phyloP scores from a whole-genome alignment of 768 basidiomycete genomes.

The Pholiota microspora region DNA sequence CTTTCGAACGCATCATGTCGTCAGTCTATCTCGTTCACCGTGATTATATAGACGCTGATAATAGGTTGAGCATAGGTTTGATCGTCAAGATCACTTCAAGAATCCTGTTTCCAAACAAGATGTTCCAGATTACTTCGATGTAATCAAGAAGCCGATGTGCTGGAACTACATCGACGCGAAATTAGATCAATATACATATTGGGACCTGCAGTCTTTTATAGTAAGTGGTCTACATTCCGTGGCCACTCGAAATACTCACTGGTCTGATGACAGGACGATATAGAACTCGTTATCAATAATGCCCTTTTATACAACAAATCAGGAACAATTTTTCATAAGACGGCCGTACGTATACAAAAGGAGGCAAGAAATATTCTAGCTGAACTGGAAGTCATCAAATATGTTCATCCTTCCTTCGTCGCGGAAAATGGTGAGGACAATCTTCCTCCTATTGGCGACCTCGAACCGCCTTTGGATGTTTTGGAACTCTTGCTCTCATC shows the following conservation, averaged over 20 bases:
- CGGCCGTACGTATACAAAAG: slow-evolving; percentile 61
- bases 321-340: slow-evolving; percentile 67
- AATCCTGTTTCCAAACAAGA: slow-evolving; percentile 76
- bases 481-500: slow-evolving; percentile 55
- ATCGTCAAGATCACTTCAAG: slow-evolving; percentile 74
- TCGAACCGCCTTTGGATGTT: slow-evolving; percentile 65
- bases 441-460: slow-evolving; percentile 52
- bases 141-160: slow-evolving; percentile 86
- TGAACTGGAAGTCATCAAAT: slow-evolving; percentile 34
- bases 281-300: slow-evolving; percentile 82
- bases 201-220: slow-evolving; percentile 72
- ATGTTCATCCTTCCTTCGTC: slow-evolving; percentile 9
- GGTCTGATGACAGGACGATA: slow-evolving; percentile 83
- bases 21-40: slow-evolving; percentile 34
- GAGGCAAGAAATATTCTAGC: slow-evolving; percentile 37
- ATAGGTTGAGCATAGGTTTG: slow-evolving; percentile 46
- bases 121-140: slow-evolving; percentile 89
- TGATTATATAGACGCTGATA: neutral
- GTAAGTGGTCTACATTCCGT: too few relatives aligned
- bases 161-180: slow-evolving; percentile 82
- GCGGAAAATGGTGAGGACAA: slow-evolving; percentile 5
- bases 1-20: slow-evolving; percentile 72
- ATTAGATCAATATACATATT: slow-evolving; percentile 81
- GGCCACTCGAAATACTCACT: too few relatives aligned
- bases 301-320: slow-evolving; percentile 84